These are phyloP conservation scores for Komagataea norvegica DNA, from an alignment of 1,139 yeast genomes.

Conservation along the genomic window DNA sequence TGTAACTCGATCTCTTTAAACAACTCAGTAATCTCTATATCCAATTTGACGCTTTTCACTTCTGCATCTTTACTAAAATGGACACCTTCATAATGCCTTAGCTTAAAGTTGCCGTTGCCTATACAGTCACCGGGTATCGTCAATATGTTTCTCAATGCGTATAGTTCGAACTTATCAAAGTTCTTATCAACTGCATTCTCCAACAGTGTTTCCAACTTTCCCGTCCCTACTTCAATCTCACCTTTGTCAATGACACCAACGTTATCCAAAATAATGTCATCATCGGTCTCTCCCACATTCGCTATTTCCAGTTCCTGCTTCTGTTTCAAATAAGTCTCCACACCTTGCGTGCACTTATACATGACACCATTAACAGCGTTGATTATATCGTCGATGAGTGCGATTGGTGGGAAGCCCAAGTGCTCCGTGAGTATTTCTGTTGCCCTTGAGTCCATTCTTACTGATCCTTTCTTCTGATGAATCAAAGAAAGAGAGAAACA, in stretches of 20 bases:
- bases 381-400: slow-evolving; percentile 81
- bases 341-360: slow-evolving; percentile 77
- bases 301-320: slow-evolving; percentile 24
- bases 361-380: slow-evolving; percentile 83
- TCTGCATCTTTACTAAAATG: slow-evolving; percentile 29
- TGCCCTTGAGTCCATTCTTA: slow-evolving; percentile 40
- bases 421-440: slow-evolving; percentile 76
- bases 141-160: slow-evolving; percentile 72
- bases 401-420: slow-evolving; percentile 81
- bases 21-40: slow-evolving; percentile 35
- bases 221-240: slow-evolving; percentile 74
- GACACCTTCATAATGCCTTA: slow-evolving; percentile 65
- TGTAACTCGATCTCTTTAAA: slow-evolving; percentile 43
- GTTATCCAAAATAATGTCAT: slow-evolving; percentile 12
- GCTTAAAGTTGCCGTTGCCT: slow-evolving; percentile 59
- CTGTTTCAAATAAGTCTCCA: slow-evolving; percentile 59
- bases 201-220: slow-evolving; percentile 70
- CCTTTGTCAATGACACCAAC: slow-evolving; percentile 26
- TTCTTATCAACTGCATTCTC: slow-evolving; percentile 78
- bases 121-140: slow-evolving; percentile 61
- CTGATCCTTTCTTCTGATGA: slow-evolving; percentile 22
- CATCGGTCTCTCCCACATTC: slow-evolving; percentile 8
- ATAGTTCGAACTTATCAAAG: slow-evolving; percentile 84
- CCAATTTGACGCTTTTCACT: slow-evolving; percentile 30
- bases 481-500: not conserved